phyloP scores from a whole-genome alignment of 2,329 filamentous ascomycete species.

The Colletotrichum musae region DNA sequence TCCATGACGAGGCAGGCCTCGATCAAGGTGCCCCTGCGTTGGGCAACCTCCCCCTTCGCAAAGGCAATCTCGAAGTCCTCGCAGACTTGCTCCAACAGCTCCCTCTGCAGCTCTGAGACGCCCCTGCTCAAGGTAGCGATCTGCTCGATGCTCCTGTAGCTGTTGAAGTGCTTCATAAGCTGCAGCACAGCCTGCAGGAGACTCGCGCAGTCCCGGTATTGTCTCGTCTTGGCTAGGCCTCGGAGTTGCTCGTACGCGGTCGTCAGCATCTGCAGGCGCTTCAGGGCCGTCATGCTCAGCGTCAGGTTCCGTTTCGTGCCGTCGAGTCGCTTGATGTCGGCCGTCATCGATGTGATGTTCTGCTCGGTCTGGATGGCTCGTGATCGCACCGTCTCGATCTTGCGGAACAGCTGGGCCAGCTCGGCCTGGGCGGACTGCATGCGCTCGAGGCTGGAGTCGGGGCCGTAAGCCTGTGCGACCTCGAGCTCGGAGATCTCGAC shows the following conservation, averaged over 20 bases:
- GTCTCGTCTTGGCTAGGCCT: constrained; percentile 84
- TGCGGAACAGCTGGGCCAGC: constrained; percentile 89
- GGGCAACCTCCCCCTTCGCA: constrained; percentile 85
- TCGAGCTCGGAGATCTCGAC: constrained; percentile 81
- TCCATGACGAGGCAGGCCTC: constrained; percentile 97
- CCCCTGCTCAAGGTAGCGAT: constrained; percentile 94
- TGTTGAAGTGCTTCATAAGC: constrained; percentile 98
- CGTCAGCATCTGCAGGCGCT: constrained; percentile 97
- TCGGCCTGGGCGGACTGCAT: constrained; percentile 94
- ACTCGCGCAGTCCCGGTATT: constrained; percentile 96
- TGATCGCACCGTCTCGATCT: constrained; percentile 93
- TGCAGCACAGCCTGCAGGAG: constrained; percentile 95
- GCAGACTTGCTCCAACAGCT: constrained; percentile 96
- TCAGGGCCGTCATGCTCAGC: constrained; percentile 96
- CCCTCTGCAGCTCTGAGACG: constrained; percentile 92
- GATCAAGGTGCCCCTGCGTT: constrained; percentile 78
- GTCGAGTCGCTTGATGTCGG: constrained; percentile 97
- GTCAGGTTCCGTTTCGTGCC: constrained; percentile 97
- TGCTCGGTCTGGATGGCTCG: constrained; percentile 93
- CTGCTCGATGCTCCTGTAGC: constrained; percentile 97
- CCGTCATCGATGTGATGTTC: constrained; percentile 98
- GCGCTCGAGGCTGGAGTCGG: constrained; percentile 88
- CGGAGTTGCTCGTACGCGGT: constrained; percentile 98
- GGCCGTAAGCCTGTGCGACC: constrained; percentile 85
- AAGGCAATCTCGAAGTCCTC: constrained; percentile 98